These are phyloP conservation scores for Gossypium laxum DNA, from an alignment of 441 rosid genomes.

Conservation along the genomic window DNA sequence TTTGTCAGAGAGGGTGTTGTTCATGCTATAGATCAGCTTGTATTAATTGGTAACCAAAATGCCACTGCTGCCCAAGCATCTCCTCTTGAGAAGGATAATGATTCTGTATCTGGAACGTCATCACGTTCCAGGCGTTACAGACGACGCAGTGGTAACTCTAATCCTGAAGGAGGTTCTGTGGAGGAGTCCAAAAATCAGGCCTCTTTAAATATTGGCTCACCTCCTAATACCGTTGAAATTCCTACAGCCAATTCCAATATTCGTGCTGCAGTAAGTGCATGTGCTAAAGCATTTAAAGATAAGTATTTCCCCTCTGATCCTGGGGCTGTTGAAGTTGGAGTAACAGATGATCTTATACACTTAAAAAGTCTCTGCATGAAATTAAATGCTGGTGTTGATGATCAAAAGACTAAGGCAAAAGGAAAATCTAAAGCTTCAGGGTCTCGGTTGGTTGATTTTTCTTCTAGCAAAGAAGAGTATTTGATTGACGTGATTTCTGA, in stretches of 20 bases:
- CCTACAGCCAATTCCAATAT: constrained; percentile 61
- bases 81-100: constrained; percentile 11
- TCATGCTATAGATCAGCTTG: constrained; percentile 94
- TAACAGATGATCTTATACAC: constrained; percentile 85
- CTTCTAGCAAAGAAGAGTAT: constrained; percentile 70
- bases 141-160: constrained; percentile 62
- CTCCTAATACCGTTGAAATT: constrained; percentile 56
- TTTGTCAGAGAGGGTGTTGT: constrained; percentile 98
- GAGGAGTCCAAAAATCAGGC: constrained; percentile 59
- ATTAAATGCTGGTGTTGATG: constrained; percentile 69
- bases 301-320: constrained; percentile 73
- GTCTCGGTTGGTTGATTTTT: constrained; percentile 42
- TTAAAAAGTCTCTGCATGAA: constrained; percentile 75
- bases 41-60: constrained; percentile 55
- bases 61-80: constrained; percentile 37
- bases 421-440: constrained; percentile 82
- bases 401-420: constrained; percentile 76
- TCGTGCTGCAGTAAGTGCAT: constrained; percentile 54
- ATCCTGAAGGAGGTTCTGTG: constrained; percentile 50
- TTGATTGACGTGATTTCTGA: constrained; percentile 71
- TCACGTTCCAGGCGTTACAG: constrained; percentile 89
- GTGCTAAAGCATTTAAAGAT: constrained; percentile 30
- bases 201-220: constrained; percentile 49
- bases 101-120: constrained; percentile 47
- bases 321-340: constrained; percentile 75